Conservation (phyloP, 768 basidiomycete genomes). For the Rubroboletus satanas region DNA sequence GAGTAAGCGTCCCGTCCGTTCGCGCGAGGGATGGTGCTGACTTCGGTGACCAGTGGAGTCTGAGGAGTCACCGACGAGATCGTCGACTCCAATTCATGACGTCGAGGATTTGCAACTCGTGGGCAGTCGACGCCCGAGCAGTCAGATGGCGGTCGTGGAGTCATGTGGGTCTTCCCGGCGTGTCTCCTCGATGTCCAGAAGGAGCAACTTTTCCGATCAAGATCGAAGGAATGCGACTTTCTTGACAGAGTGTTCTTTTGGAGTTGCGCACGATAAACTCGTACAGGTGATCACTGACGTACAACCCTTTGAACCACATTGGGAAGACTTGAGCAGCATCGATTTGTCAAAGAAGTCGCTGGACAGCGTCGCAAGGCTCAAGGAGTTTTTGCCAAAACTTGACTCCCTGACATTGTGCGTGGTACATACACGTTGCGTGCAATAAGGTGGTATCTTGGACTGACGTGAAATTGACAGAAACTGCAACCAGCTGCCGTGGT, state of each 20-base stretch:
- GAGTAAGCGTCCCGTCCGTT: slow-evolving; percentile 46
- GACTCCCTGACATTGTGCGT: slow-evolving; percentile 76
- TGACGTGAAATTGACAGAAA: slow-evolving; percentile 46
- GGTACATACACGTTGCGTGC: slow-evolving; percentile 1
- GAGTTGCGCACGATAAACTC: slow-evolving; percentile 85
- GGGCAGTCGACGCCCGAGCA: slow-evolving; percentile 39
- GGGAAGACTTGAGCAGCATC: slow-evolving; percentile 76
- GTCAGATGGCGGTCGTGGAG: slow-evolving; percentile 23
- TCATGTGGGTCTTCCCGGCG: slow-evolving; percentile 34
- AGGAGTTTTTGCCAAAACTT: slow-evolving; percentile 85
- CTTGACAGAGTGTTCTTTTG: slow-evolving; percentile 96
- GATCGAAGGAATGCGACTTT: slow-evolving; percentile 55
- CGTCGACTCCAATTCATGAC: slow-evolving; percentile 42
- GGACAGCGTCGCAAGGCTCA: slow-evolving; percentile 66
- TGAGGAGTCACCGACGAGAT: slow-evolving; percentile 57
- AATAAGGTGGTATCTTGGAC: neutral
- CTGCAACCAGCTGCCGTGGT: slow-evolving; percentile 69
- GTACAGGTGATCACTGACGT: slow-evolving; percentile 92
- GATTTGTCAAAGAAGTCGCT: slow-evolving; percentile 61
- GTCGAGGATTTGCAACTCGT: slow-evolving; percentile 47
- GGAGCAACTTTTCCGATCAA: slow-evolving; percentile 34
- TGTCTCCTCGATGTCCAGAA: slow-evolving; percentile 44
- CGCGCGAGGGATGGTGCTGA: slow-evolving; percentile 2
- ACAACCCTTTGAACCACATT: slow-evolving; percentile 90
- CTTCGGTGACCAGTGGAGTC: slow-evolving; percentile 24